These are phyloP conservation scores for Hypomyces perniciosus DNA, from an alignment of 2,329 filamentous ascomycete genomes.

Conservation along the genomic window DNA sequence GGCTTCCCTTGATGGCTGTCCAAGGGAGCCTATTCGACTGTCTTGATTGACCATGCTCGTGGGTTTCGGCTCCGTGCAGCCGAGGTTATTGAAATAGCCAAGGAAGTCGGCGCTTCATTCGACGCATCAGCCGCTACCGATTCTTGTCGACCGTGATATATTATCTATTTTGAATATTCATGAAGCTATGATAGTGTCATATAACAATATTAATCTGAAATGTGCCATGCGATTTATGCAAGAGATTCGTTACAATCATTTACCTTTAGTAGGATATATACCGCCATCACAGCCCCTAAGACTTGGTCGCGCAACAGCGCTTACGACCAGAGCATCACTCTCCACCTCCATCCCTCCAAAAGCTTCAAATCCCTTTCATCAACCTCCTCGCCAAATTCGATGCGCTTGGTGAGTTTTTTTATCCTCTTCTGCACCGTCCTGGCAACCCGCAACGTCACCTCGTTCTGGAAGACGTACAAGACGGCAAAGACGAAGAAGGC, in stretches of 20 bases:
- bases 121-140: no score
- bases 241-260: conserved; percentile 26
- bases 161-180: not conserved
- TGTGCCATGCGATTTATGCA: conserved; percentile 9
- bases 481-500: conserved; percentile 52
- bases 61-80: not conserved
- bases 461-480: conserved; percentile 53
- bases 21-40: not conserved
- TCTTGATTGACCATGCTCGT: not conserved
- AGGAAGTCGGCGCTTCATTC: no score
- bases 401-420: conserved; percentile 39
- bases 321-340: conserved; percentile 43
- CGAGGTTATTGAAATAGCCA: no score
- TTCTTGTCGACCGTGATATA: not conserved
- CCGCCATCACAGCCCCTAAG: not conserved
- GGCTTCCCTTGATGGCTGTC: not conserved
- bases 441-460: conserved; percentile 50
- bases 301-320: not conserved
- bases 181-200: not conserved
- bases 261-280: conserved; percentile 23
- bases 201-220: not conserved
- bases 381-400: conserved; percentile 43
- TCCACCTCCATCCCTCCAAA: conserved; percentile 52
- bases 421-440: conserved; percentile 46
- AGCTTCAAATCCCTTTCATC: conserved; percentile 43